phyloP scores from a whole-genome alignment of 2,329 filamentous ascomycete species.

The Colletotrichum chrysophilum region DNA sequence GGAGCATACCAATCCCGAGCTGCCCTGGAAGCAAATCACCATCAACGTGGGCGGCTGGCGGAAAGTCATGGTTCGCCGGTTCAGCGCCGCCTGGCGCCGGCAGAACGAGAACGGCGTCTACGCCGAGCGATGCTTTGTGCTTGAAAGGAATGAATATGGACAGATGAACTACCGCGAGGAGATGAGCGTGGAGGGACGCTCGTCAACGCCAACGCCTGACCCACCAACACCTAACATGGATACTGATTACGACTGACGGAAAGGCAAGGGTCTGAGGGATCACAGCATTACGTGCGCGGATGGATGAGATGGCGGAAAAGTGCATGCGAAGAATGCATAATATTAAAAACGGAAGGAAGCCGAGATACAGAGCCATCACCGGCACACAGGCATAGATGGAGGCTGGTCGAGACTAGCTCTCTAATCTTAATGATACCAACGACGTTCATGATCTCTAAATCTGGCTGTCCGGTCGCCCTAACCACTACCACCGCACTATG shows the following conservation, averaged over 20 bases:
- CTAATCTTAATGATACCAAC: constrained; percentile 13
- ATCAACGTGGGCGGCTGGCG: constrained; percentile 55
- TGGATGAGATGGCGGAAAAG: not conserved
- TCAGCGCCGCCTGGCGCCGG: constrained; percentile 44
- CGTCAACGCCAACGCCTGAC: constrained; percentile 22
- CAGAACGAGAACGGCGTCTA: constrained; percentile 46
- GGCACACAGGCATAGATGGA: constrained; percentile 1
- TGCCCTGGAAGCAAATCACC: constrained; percentile 44
- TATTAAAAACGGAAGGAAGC: not conserved
- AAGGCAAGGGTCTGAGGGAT: not conserved
- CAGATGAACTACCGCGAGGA: constrained; percentile 20
- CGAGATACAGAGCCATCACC: not conserved
- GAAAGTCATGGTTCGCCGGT: constrained; percentile 47
- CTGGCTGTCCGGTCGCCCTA: not conserved
- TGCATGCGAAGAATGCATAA: not conserved
- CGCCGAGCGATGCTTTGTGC: constrained; percentile 52
- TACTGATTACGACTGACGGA: not conserved
- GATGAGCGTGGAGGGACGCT: constrained; percentile 18
- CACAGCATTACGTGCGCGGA: not conserved
- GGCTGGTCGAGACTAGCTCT: not conserved
- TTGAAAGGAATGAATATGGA: constrained; percentile 31
- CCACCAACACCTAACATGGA: constrained; percentile 6
- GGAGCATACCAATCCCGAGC: constrained; percentile 6
- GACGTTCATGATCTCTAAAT: not conserved
- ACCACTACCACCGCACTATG: not conserved